Evolutionary conservation across 495 filamentous ascomycete genomes (phyloP).

Genomic region (Tuber borchii): DNA sequence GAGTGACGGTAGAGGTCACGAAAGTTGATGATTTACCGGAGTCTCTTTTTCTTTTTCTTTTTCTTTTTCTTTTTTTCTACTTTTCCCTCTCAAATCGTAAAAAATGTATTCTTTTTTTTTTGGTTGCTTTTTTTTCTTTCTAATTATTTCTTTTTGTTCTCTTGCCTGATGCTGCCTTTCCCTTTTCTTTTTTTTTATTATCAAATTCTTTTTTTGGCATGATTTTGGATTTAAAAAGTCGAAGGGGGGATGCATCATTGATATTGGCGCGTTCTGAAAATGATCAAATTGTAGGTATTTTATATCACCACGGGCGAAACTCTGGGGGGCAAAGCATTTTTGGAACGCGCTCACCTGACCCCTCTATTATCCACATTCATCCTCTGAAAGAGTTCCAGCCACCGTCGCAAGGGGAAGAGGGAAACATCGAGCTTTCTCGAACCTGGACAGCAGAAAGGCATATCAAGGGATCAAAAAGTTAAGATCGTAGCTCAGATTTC

Average conservation of each 20-base stretch:
- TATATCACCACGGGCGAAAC: neutral
- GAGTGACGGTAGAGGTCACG: neutral
- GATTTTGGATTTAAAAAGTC: conserved; percentile 29
- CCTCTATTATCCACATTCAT: conserved; percentile 4
- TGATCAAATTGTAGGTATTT: conserved; percentile 4
- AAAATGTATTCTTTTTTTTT: neutral
- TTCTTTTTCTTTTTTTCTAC: neutral
- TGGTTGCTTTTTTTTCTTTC: neutral
- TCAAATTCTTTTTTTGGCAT: conserved; percentile 34
- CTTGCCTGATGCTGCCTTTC: neutral
- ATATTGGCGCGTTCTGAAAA: conserved; percentile 5
- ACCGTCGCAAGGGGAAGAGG: conserved; percentile 10
- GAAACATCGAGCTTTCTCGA: neutral
- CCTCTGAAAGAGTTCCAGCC: conserved; percentile 25
- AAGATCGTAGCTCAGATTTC: conserved; percentile 5
- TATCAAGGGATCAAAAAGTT: neutral
- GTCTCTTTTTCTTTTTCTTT: neutral
- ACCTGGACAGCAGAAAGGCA: neutral
- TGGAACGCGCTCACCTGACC: conserved; percentile 32
- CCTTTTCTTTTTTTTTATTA: conserved; percentile 29
- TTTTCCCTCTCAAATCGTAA: neutral
- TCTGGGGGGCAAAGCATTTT: neutral
- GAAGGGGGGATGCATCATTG: conserved; percentile 13
- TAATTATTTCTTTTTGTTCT: neutral
- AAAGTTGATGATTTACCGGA: conserved; percentile 1